Evolutionary conservation across 2,329 filamentous ascomycete species (phyloP), one percentile per base, ranked within the genome.

Genomic region (Uncinocarpus reesii): DNA sequence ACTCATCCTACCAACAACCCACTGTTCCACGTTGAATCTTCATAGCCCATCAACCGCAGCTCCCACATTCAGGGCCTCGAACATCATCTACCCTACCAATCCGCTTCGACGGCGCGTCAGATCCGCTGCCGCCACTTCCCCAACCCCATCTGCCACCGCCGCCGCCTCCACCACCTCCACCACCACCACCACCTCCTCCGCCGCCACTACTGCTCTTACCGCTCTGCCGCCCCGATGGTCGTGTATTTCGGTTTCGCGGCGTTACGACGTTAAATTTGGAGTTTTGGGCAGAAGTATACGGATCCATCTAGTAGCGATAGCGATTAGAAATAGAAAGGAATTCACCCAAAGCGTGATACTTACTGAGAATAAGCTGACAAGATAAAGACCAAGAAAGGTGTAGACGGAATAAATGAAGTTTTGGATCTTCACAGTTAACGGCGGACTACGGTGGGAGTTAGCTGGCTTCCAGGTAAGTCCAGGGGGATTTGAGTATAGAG

Each of bases 321-420:
- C 46, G 11, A 44, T 47, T 52, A n/a, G 6, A 13, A 28, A 49
- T 21, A 20, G 4, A 42, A 48, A 23, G 7, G 11, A 42, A 26
- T 41, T 3, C 29, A 38, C 8, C 26, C 20, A 23, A n/a, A 34
- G 20, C 5, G 28, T 32, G 32, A 18, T 11, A 59, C 66, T 26
- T 65, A 72, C 70, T 45, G 71, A 67, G 52, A 74, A 71, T 7
- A 75, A 60, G 35, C 67, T 71, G 35, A 70, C 68, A 23, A 74
- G 55, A 50, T 75, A 75, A 20, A 75, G 60, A 4, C 71, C 72
- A 4, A 75, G 36, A 54, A 74, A 73, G 52, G 68, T 57, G 54
- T 74, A 74, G 43, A 68, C 49, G 47, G 58, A 61, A 42, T 71
- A 61, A 50, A 68, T 48, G 57, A 70, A 63, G 53, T 65, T 65